phyloP scores from a whole-genome alignment of 495 filamentous ascomycete species.

The Aspergillus bertholletiae region DNA sequence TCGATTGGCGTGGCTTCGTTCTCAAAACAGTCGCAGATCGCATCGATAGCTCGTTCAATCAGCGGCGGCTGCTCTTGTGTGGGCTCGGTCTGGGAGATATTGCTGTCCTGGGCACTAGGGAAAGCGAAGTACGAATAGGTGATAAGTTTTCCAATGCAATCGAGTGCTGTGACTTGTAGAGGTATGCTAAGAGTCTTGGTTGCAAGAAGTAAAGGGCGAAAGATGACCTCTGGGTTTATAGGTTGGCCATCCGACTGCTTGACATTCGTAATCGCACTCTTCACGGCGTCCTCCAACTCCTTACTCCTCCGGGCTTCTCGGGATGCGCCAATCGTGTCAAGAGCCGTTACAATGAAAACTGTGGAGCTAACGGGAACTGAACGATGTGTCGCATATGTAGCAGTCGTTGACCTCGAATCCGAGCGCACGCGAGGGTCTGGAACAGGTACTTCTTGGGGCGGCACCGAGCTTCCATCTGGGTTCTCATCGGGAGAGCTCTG shows the following conservation, averaged over 20 bases:
- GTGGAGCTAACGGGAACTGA: slow-evolving; percentile 78
- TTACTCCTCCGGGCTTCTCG: slow-evolving; percentile 82
- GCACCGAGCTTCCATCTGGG: slow-evolving; percentile 7
- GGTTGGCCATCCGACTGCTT: slow-evolving; percentile 68
- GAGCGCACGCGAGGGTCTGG: slow-evolving; percentile 44
- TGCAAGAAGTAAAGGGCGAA: slow-evolving; percentile 83
- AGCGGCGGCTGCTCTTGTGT: slow-evolving; percentile 55
- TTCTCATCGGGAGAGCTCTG: slow-evolving; percentile 9
- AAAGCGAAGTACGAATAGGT: slow-evolving; percentile 96
- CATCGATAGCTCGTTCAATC: slow-evolving; percentile 97
- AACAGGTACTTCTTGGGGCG: slow-evolving; percentile 23
- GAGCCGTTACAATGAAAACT: slow-evolving; percentile 86
- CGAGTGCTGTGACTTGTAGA: slow-evolving; percentile 83
- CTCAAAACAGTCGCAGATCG: slow-evolving; percentile 98
- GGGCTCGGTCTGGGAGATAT: slow-evolving; percentile 39
- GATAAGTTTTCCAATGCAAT: slow-evolving; percentile 98
- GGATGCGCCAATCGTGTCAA: slow-evolving; percentile 85
- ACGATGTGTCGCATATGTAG: slow-evolving; percentile 49
- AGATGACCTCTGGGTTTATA: slow-evolving; percentile 81
- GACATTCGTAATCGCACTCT: slow-evolving; percentile 78
- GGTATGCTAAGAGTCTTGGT: slow-evolving; percentile 79
- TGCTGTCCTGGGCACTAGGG: slow-evolving; percentile 46
- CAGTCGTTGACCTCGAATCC: slow-evolving; percentile 57
- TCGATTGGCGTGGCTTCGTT: slow-evolving; percentile 87
- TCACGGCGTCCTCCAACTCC: slow-evolving; percentile 72